phyloP scores from a whole-genome alignment of 495 filamentous ascomycete genomes.

The Aspergillus biplanus region DNA sequence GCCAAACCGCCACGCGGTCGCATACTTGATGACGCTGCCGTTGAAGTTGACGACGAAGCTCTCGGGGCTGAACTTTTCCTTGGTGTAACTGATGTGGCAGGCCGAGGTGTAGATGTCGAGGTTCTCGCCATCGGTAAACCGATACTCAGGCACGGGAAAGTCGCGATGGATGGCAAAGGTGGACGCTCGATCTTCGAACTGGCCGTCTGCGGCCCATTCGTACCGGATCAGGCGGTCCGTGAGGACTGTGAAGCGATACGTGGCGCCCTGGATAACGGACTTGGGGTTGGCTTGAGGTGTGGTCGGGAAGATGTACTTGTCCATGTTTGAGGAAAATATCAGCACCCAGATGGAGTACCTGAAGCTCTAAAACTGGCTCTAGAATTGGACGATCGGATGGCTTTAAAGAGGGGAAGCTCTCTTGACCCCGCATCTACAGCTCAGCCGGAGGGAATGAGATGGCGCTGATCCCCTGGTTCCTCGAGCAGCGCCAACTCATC shows the following conservation, averaged over 20 bases:
- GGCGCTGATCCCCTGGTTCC: too few species aligned
- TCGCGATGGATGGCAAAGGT: slow-evolving; percentile 57
- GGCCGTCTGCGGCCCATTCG: slow-evolving; percentile 59
- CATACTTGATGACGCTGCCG: slow-evolving; percentile 33
- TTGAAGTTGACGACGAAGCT: slow-evolving; percentile 47
- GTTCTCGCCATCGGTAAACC: slow-evolving; percentile 39
- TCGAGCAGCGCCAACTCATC: too few species aligned
- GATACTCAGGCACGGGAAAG: slow-evolving; percentile 52
- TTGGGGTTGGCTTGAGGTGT: slow-evolving; percentile 48
- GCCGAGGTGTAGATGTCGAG: slow-evolving; percentile 54
- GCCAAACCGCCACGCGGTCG: slow-evolving; percentile 52
- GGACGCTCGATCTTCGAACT: slow-evolving; percentile 61
- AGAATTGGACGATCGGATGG: too few species aligned
- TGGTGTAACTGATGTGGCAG: slow-evolving; percentile 58
- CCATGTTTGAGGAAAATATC: slow-evolving; percentile 26
- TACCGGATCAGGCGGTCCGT: slow-evolving; percentile 55
- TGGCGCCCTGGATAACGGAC: slow-evolving; percentile 47
- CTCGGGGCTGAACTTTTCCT: slow-evolving; percentile 47
- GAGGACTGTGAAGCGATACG: slow-evolving; percentile 60
- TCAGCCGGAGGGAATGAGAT: too few species aligned
- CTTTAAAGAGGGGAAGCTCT: too few species aligned
- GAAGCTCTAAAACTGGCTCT: too few species aligned
- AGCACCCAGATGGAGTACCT: not conserved
- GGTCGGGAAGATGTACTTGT: slow-evolving; percentile 49
- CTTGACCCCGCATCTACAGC: too few species aligned